Conservation (phyloP, 1,139 yeast species). For the Kurtzmaniella quercitrusa region DNA sequence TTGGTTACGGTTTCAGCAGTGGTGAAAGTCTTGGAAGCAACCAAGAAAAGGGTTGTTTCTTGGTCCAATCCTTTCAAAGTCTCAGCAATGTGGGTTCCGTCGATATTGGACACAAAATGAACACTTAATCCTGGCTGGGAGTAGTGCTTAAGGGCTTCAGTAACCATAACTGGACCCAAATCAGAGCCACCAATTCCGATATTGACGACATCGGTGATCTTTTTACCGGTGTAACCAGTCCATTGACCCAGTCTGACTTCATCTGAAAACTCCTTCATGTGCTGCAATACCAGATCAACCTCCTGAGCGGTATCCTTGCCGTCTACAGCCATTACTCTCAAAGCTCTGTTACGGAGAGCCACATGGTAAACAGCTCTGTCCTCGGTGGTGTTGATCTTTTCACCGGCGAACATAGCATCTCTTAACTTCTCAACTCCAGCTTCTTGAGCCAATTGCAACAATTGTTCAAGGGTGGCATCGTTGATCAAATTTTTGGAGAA, state of each 20-base stretch:
- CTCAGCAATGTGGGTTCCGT: constrained; percentile 96
- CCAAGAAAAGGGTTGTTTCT: constrained; percentile 89
- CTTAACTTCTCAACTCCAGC: constrained; percentile 84
- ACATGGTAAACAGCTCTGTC: constrained; percentile 95
- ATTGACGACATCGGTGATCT: constrained; percentile 89
- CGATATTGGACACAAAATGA: constrained; percentile 96
- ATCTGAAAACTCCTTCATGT: constrained; percentile 93
- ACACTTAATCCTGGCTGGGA: constrained; percentile 70
- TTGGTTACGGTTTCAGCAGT: constrained; percentile 97
- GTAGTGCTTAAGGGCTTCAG: constrained; percentile 93
- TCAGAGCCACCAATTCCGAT: constrained; percentile 99
- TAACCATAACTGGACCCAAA: constrained; percentile 98
- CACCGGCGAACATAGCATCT: constrained; percentile 88
- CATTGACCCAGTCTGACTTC: constrained; percentile 86
- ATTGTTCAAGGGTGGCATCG: constrained; percentile 67
- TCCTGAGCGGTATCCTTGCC: constrained; percentile 86
- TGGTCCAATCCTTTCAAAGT: constrained; percentile 71
- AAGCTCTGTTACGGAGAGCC: constrained; percentile 89
- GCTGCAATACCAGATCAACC: constrained; percentile 85
- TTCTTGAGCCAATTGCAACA: constrained; percentile 81
- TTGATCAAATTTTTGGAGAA: constrained; percentile 90
- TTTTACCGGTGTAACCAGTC: constrained; percentile 96
- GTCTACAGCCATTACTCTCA: constrained; percentile 81
- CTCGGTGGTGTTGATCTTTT: constrained; percentile 92
- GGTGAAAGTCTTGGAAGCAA: constrained; percentile 98